These are phyloP conservation scores for Herpotrichia juniperi DNA, from an alignment of 2,329 filamentous ascomycete species.

Conservation along the genomic window DNA sequence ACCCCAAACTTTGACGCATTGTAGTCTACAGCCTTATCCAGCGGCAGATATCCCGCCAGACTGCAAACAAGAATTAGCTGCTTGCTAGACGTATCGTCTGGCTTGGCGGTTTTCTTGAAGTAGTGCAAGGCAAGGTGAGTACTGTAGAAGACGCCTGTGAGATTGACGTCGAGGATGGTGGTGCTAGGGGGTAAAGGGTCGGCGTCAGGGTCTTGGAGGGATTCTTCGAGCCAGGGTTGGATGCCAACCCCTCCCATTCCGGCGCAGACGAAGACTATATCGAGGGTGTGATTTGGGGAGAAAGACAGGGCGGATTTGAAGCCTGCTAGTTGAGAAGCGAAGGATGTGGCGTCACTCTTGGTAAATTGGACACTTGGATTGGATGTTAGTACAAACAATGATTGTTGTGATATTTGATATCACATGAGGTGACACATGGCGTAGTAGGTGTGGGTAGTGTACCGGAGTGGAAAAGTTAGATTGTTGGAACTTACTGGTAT, in stretches of 20 bases:
- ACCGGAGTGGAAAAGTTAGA: background rate
- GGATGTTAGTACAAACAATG: background rate
- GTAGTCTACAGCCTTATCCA: conserved; percentile 19
- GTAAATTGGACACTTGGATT: conserved; percentile 30
- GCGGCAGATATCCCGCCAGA: conserved; percentile 20
- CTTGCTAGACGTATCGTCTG: conserved; percentile 8
- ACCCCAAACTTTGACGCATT: conserved; percentile 20
- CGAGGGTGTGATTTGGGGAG: conserved; percentile 25
- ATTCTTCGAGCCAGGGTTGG: conserved; percentile 12
- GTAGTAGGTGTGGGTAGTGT: background rate
- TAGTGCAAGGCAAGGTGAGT: conserved; percentile 42
- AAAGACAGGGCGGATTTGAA: conserved; percentile 35
- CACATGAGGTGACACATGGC: background rate
- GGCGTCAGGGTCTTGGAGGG: background rate
- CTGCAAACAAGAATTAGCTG: conserved; percentile 24
- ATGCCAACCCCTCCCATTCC: conserved; percentile 18
- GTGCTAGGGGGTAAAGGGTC: conserved; percentile 32
- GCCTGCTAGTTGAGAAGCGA: conserved; percentile 29
- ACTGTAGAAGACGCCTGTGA: conserved; percentile 32
- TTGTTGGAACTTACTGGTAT: conserved; percentile 15
- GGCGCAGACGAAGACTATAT: conserved; percentile 36
- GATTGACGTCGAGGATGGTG: conserved; percentile 28
- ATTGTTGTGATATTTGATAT: background rate
- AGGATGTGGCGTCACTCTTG: conserved; percentile 32
- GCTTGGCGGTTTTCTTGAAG: conserved; percentile 10